Percentiles rank a stretch among this genome's conserved stretches.
Conservation (phyloP, 2,329 filamentous ascomycete species). For the Penicillium sp. region DNA sequence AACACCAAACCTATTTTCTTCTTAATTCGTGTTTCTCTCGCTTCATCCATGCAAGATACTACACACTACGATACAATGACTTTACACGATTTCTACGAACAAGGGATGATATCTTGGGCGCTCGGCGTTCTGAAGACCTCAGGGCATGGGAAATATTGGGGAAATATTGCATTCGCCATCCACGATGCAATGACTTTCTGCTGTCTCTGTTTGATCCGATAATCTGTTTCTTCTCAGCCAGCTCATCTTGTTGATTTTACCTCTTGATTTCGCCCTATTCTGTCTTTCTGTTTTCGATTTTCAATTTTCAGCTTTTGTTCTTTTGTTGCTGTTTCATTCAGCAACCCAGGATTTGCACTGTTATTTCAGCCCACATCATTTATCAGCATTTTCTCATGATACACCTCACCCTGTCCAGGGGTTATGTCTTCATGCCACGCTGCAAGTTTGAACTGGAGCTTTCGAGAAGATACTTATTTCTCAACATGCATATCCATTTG, state of each 20-base stretch:
- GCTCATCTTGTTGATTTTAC: background rate
- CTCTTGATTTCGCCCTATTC: background rate
- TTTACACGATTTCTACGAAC: constrained; percentile 24
- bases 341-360: constrained; percentile 6
- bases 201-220: background rate
- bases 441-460: background rate
- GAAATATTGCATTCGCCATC: constrained; percentile 8
- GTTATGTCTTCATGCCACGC: background rate
- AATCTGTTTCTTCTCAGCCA: background rate
- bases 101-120: constrained; percentile 18
- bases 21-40: constrained; percentile 7
- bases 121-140: constrained; percentile 16
- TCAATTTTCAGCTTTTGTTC: constrained; percentile 2
- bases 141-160: constrained; percentile 9
- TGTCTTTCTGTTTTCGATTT: constrained; percentile 4
- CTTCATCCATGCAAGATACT: constrained; percentile 3
- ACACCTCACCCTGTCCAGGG: background rate
- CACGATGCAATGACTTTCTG: constrained; percentile 6
- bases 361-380: constrained; percentile 6
- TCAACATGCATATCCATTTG: background rate
- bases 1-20: background rate
- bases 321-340: background rate
- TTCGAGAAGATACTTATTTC: background rate
- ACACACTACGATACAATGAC: constrained; percentile 13
- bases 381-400: constrained; percentile 9